These are phyloP conservation scores for Penicillium bialowiezense DNA, from an alignment of 495 filamentous ascomycete genomes.

Conservation along the genomic window DNA sequence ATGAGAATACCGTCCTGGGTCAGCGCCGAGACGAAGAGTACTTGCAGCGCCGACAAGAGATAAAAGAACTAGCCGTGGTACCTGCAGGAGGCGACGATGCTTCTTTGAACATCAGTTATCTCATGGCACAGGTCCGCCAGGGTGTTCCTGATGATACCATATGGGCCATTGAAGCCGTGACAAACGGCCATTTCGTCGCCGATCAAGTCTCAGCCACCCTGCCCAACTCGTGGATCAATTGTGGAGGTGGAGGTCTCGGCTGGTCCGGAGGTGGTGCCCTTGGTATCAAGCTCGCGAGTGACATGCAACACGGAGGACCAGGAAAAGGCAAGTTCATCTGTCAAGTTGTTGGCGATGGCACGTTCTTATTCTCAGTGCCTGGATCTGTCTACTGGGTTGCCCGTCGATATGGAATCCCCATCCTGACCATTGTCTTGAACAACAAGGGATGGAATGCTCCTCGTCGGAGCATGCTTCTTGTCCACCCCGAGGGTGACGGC, in stretches of 20 bases:
- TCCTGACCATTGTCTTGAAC: slow-evolving; percentile 89
- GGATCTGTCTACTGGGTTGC: slow-evolving; percentile 93
- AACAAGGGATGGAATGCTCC: slow-evolving; percentile 96
- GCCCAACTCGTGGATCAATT: slow-evolving; percentile 88
- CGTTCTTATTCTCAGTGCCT: slow-evolving; percentile 85
- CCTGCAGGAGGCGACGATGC: slow-evolving; percentile 54
- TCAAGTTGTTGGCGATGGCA: slow-evolving; percentile 91
- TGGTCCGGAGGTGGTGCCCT: slow-evolving; percentile 92
- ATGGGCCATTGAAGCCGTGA: slow-evolving; percentile 86
- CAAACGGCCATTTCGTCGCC: slow-evolving; percentile 71
- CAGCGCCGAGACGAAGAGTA: slow-evolving; percentile 58
- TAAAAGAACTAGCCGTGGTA: slow-evolving; percentile 54
- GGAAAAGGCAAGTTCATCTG: slow-evolving; percentile 82
- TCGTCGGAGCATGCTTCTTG: slow-evolving; percentile 68
- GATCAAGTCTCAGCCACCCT: slow-evolving; percentile 75
- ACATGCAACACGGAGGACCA: slow-evolving; percentile 52
- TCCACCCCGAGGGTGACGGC: slow-evolving; percentile 79
- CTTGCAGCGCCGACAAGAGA: slow-evolving; percentile 54
- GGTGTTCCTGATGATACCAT: slow-evolving; percentile 74
- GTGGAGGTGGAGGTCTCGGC: slow-evolving; percentile 87
- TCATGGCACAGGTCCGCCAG: slow-evolving; percentile 62
- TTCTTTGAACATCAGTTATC: slow-evolving; percentile 67
- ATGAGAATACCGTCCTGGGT: slow-evolving; percentile 49
- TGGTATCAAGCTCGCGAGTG: slow-evolving; percentile 83
- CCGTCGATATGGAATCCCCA: slow-evolving; percentile 79